Evolutionary conservation across 2,329 filamentous ascomycete species (phyloP), one percentile per base, ranked within the genome.

Genomic region (Fusarium domesticum): DNA sequence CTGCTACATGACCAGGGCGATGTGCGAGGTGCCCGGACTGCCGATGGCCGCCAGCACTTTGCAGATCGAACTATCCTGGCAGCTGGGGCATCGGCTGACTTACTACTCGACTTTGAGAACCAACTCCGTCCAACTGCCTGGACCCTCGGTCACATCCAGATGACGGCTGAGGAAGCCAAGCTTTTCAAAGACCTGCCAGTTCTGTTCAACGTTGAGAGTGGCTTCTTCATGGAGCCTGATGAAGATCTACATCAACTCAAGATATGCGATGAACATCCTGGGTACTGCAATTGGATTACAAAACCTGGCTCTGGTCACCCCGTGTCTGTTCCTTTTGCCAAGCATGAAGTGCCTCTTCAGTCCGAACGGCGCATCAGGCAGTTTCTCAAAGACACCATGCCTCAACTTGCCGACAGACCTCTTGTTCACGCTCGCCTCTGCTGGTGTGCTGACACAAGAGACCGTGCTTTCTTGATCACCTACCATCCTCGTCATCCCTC

Each of bases 171-270:
- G 12, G 52, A 54, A 31, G 8, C 10, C 1, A 40, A 45, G 1
- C 28, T 51, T 0, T 54, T 49, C 23, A 49, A 41, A 14, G 35
- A 49, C 3, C 45, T 54, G 0, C 51, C 48, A 0, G 47, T 53
- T 3, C 51, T 54, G 2, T 54, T 54, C 17, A 54, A 54, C 6
- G 45, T 54, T 6, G 51, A 54, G 10, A 46, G 41, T 1, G 52
- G 52, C 0, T 54, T 54, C 36, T 54, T 54, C 3, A 54, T 54
- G 51, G 52, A 54, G 11, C 52, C 52, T 0, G 52, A 54, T 3
- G 48, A 54, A 3, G 51, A 54, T 10, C n/a, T 45, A 0, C 35
- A 51, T 6, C 47, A 54, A 5, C 31, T 54, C 2, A 54, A 54
- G 30, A 48, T 54, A 23, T 54, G 51, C 2, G 51, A 54, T 2